A percentile compares a stretch with the other conserved stretches of the same genome.
Conservation (phyloP, 1,284 basidiomycete species). For the Tilletia walkeri region DNA sequence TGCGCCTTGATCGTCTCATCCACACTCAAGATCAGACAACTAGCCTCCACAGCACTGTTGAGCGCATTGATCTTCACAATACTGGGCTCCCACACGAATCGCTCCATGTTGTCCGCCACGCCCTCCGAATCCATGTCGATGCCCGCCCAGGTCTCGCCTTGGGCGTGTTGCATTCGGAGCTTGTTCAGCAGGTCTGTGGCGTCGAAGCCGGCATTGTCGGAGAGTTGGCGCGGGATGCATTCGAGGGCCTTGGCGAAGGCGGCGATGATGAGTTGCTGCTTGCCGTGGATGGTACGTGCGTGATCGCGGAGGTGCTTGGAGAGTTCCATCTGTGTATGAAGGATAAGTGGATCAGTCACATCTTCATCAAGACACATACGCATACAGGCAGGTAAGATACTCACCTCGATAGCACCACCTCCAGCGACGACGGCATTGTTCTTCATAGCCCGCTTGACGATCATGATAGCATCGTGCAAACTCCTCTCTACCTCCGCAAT, state of each 20-base stretch:
- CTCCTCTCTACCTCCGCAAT: slow-evolving; percentile 97
- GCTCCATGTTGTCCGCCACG: slow-evolving; percentile 88
- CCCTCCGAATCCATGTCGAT: slow-evolving; percentile 88
- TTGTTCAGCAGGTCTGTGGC: slow-evolving; percentile 97
- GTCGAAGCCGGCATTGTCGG: slow-evolving; percentile 96
- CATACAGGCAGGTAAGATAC: slow-evolving; percentile 30
- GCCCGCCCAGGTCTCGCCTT: slow-evolving; percentile 81
- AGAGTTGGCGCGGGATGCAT: slow-evolving; percentile 95
- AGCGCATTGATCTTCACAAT: slow-evolving; percentile 95
- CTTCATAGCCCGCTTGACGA: slow-evolving; percentile 93
- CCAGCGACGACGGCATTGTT: slow-evolving; percentile 96
- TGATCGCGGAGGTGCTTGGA: slow-evolving; percentile 87
- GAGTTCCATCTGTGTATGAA: slow-evolving; percentile 76
- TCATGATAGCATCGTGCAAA: slow-evolving; percentile 99
- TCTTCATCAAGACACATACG: background rate
- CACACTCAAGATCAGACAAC: slow-evolving; percentile 71
- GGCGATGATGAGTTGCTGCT: slow-evolving; percentile 90
- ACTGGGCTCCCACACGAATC: slow-evolving; percentile 97
- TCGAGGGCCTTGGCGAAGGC: slow-evolving; percentile 96
- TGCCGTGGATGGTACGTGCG: slow-evolving; percentile 89
- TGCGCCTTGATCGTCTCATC: slow-evolving; percentile 54
- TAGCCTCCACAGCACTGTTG: slow-evolving; percentile 90
- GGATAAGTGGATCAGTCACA: background rate
- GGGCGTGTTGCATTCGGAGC: slow-evolving; percentile 91
- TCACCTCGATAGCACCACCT: slow-evolving; percentile 91